phyloP scores from a whole-genome alignment of 208 protist species.

The Leishmania martiniquensis region DNA sequence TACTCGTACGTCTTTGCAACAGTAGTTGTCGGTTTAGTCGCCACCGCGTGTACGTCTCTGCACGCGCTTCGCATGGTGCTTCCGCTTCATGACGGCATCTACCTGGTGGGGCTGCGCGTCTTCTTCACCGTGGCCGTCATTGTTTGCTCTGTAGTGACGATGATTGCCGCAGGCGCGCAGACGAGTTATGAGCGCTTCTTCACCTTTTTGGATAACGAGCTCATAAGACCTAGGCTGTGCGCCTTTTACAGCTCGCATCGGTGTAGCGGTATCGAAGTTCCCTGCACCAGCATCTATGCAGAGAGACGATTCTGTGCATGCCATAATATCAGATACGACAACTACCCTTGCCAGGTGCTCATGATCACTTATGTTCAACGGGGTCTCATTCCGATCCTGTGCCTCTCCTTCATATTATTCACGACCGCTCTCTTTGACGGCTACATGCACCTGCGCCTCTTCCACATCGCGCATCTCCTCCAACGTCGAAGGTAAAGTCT shows the following conservation, averaged over 20 bases:
- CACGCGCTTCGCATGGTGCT: constrained; percentile 64
- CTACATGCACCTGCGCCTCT: constrained; percentile 30
- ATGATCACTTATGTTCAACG: constrained; percentile 19
- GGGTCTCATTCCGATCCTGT: constrained; percentile 20
- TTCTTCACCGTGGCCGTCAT: constrained; percentile 32
- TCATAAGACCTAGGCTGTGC: constrained; percentile 2
- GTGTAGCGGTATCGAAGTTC: constrained; percentile 50
- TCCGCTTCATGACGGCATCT: constrained; percentile 22
- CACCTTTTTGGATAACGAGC: neutral
- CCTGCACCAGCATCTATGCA: constrained; percentile 12
- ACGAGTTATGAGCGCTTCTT: constrained; percentile 13
- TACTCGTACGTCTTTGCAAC: constrained; percentile 37
- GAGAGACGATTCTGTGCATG: neutral
- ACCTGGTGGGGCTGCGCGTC: constrained; percentile 15
- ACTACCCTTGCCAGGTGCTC: constrained; percentile 5
- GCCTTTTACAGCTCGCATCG: constrained; percentile 28
- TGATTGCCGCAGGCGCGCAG: constrained; percentile 41
- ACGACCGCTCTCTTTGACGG: constrained; percentile 19
- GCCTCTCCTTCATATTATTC: constrained; percentile 22
- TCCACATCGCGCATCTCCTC: constrained; percentile 26
- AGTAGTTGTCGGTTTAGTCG: constrained; percentile 31
- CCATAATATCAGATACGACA: neutral
- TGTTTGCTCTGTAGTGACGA: constrained; percentile 39
- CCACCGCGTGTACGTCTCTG: constrained; percentile 37
- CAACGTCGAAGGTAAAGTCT: constrained; percentile 26